Evolutionary conservation across 2,329 filamentous ascomycete species (phyloP).

Genomic region (Annulohypoxylon truncatum): DNA sequence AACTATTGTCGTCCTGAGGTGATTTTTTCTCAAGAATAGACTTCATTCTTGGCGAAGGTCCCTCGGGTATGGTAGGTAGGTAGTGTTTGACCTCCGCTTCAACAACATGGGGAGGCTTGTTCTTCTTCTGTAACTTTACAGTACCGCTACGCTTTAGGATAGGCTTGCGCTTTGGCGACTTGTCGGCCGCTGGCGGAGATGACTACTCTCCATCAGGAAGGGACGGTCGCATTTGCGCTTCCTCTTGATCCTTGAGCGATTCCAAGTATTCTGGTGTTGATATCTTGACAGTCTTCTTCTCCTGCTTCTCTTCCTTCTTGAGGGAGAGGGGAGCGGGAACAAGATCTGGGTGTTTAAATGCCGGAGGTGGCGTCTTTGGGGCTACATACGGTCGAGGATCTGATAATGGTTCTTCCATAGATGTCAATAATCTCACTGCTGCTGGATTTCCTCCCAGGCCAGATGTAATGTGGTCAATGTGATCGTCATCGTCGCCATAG

Average conservation of each 20-base stretch:
- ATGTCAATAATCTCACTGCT: constrained; percentile 71
- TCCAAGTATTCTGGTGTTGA: constrained; percentile 53
- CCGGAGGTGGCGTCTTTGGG: constrained; percentile 41
- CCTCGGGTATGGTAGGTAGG: constrained; percentile 65
- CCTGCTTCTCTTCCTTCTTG: constrained; percentile 33
- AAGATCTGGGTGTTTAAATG: constrained; percentile 39
- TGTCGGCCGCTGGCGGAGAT: constrained; percentile 23
- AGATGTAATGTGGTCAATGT: constrained; percentile 55
- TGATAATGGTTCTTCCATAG: constrained; percentile 66
- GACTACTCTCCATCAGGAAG: constrained; percentile 25
- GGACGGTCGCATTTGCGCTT: constrained; percentile 47
- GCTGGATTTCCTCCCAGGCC: constrained; percentile 60
- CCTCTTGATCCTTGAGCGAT: constrained; percentile 55
- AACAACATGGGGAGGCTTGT: constrained; percentile 46
- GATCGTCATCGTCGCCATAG: constrained; percentile 67
- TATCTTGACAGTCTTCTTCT: constrained; percentile 45
- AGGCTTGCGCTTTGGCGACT: constrained; percentile 43
- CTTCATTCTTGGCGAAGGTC: constrained; percentile 58
- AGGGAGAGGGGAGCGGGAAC: constrained; percentile 45
- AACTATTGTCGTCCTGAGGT: constrained; percentile 36
- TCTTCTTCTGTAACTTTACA: constrained; percentile 65
- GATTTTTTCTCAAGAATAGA: constrained; percentile 49
- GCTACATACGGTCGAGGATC: constrained; percentile 66
- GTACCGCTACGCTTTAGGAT: constrained; percentile 49
- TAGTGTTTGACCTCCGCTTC: constrained; percentile 52